A percentile compares a stretch with the other conserved stretches of the same genome.
Evolutionary conservation across 2,329 filamentous ascomycete genomes (phyloP).

Genomic region (Exserohilum rostratum): DNA sequence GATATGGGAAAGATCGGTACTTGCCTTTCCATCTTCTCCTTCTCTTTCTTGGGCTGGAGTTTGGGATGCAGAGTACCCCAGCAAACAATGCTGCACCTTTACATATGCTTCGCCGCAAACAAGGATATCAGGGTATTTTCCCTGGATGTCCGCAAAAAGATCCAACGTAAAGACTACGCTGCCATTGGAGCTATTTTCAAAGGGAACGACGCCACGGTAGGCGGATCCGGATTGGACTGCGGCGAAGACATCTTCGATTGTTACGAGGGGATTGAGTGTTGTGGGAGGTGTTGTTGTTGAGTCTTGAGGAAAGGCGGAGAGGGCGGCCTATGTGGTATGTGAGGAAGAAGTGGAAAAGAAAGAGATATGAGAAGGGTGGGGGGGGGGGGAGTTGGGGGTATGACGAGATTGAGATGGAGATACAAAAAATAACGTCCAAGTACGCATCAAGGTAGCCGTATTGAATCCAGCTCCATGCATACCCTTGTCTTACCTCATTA

Average conservation of each 20-base stretch:
- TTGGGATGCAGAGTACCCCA: constrained; percentile 56
- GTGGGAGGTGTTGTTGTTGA: constrained; percentile 29
- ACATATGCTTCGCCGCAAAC: constrained; percentile 86
- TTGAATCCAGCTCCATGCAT: no score
- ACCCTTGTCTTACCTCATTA: no score
- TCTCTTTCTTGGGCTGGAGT: not conserved
- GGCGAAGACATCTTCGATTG: constrained; percentile 74
- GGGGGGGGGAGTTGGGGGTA: not conserved
- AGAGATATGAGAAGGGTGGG: not conserved
- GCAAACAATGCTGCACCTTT: constrained; percentile 89
- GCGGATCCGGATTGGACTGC: constrained; percentile 71
- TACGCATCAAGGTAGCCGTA: no score
- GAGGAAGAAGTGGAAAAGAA: not conserved
- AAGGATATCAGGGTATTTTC: constrained; percentile 68
- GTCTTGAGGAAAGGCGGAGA: constrained; percentile 54
- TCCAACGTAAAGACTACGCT: constrained; percentile 90
- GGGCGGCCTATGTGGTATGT: constrained; percentile 55
- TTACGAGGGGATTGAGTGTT: constrained; percentile 50
- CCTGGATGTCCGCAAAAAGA: constrained; percentile 77
- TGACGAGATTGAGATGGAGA: not conserved
- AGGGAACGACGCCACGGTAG: constrained; percentile 81
- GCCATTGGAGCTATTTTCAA: constrained; percentile 96
- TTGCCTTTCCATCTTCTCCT: not conserved
- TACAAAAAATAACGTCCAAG: not conserved
- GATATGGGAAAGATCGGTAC: constrained; percentile 63